Conservation (phyloP, 371 early-diverging fungal genomes). For the Mortierella sp. region DNA sequence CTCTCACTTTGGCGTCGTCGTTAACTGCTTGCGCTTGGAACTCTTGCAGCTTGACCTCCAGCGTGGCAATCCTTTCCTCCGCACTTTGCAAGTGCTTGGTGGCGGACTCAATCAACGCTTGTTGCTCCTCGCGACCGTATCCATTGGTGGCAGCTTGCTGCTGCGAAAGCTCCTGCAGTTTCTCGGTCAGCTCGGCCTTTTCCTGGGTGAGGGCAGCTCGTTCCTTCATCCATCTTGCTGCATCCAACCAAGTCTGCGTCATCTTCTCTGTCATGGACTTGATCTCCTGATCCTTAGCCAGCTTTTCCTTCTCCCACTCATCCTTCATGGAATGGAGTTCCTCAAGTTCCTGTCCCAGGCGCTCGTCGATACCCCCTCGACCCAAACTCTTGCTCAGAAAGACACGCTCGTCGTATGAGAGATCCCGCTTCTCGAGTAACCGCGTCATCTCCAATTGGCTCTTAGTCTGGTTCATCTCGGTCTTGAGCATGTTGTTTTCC, state of each 20-base stretch:
- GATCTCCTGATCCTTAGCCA: slow-evolving; percentile 46
- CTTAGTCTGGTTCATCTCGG: slow-evolving; percentile 54
- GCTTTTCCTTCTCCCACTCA: slow-evolving; percentile 47
- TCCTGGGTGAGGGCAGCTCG: slow-evolving; percentile 33
- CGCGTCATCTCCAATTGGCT: slow-evolving; percentile 43
- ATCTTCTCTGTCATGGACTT: slow-evolving; percentile 54
- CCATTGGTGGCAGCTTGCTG: not conserved
- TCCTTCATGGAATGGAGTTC: slow-evolving; percentile 42
- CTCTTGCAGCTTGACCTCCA: slow-evolving; percentile 22
- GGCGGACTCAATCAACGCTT: slow-evolving; percentile 21
- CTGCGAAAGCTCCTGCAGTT: slow-evolving; percentile 26
- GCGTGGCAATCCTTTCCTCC: slow-evolving; percentile 12
- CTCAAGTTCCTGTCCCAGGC: slow-evolving; percentile 41
- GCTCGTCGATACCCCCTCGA: slow-evolving; percentile 47
- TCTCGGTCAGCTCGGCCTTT: slow-evolving; percentile 20
- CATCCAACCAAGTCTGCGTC: slow-evolving; percentile 49
- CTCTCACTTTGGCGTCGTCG: slow-evolving; percentile 20
- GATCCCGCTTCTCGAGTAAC: slow-evolving; percentile 48
- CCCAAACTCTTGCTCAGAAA: slow-evolving; percentile 51
- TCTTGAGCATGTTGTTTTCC: slow-evolving; percentile 55
- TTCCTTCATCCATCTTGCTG: slow-evolving; percentile 44
- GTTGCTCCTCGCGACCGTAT: slow-evolving; percentile 18
- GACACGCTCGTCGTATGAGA: slow-evolving; percentile 49
- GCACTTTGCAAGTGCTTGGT: slow-evolving; percentile 32
- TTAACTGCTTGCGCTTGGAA: slow-evolving; percentile 11